Evolutionary conservation across 331 rosid genomes (phyloP).

Genomic region (Acacia pycnantha): DNA sequence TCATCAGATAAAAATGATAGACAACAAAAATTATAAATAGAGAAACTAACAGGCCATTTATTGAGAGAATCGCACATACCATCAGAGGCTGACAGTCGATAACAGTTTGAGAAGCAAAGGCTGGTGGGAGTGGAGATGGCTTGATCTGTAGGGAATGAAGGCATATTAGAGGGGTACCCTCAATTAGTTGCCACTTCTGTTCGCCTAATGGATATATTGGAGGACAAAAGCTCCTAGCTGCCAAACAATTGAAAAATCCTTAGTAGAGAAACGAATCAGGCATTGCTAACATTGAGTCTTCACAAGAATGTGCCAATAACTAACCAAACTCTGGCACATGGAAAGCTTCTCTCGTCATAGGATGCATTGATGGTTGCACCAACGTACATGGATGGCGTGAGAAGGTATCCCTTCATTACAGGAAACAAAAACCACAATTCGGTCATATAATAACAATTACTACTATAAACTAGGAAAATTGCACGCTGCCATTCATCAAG

Average conservation of each 20-base stretch:
- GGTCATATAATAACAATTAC: background rate
- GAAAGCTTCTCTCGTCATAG: constrained; percentile 41
- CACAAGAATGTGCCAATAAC: constrained; percentile 19
- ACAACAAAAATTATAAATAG: background rate
- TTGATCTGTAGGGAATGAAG: constrained; percentile 74
- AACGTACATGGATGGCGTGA: constrained; percentile 83
- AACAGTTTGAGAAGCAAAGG: constrained; percentile 84
- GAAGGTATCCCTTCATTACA: constrained; percentile 78
- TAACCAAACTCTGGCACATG: constrained; percentile 75
- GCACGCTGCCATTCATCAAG: background rate
- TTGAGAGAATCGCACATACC: constrained; percentile 49
- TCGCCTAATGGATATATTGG: constrained; percentile 88
- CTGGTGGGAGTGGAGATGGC: constrained; percentile 90
- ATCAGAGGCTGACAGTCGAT: constrained; percentile 83
- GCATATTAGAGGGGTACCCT: constrained; percentile 71
- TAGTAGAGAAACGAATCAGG: constrained; percentile 6
- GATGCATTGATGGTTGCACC: constrained; percentile 82
- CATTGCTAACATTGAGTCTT: constrained; percentile 24
- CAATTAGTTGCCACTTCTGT: constrained; percentile 65
- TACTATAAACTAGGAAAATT: background rate
- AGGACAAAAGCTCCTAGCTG: constrained; percentile 84
- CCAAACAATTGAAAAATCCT: constrained; percentile 31
- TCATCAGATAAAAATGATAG: constrained; percentile 2
- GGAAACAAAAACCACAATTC: constrained; percentile 29
- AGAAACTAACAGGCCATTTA: constrained; percentile 2